Base-by-base conservation (phyloP, 345 rosid genomes). In the Eucalyptus pauciflora region DNA sequence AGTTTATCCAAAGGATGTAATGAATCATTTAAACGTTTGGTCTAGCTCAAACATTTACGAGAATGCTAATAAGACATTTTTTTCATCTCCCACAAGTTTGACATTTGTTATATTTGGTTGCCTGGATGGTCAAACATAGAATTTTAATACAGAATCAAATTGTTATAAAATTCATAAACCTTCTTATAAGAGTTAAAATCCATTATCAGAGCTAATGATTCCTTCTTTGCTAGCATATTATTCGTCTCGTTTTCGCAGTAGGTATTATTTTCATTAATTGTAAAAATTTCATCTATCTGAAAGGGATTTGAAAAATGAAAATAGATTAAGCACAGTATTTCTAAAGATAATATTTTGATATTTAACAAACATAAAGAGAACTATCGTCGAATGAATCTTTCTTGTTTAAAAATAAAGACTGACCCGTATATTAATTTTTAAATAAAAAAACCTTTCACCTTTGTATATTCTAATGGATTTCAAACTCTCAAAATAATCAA, bases 211-310 rank as follows among this genome's bases (percentile, higher is more conserved):
- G 31, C 8, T 62, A 29, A 62, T 62, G 31, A 2, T 62, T 62
- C 33, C 69, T 62, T 62, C 69, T 62, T 62, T 13, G 31, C 16
- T 29, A 62, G 69, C 69, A 62, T 62, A 62, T 62, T 27, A 62
- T 13, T 62, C 0, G 4, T 6, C 17, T 62, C 9, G 1, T 12
- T 62, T 62, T 62, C 1, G 2, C 14, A 13, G 0, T 62, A 13
- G 31, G 69, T 62, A 25, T 0, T 60, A 27, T 60, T 60, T 27
- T 60, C 31, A 60, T 60, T 25, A 27, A 27, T 27, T 0, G 8
- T 12, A 60, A 27, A 27, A 0, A 27, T 0, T 60, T 60, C 31
- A 60, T 60, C 31, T 60, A 60, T 60, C 1, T 25, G 13, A 60
- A 60, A 25, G 0, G 67, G 67, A 27, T 60, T 11, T 60, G 31